Percentiles rank a stretch among this genome's conserved stretches.
Conservation (phyloP, 345 rosid species). For the Lepidium sativum region DNA sequence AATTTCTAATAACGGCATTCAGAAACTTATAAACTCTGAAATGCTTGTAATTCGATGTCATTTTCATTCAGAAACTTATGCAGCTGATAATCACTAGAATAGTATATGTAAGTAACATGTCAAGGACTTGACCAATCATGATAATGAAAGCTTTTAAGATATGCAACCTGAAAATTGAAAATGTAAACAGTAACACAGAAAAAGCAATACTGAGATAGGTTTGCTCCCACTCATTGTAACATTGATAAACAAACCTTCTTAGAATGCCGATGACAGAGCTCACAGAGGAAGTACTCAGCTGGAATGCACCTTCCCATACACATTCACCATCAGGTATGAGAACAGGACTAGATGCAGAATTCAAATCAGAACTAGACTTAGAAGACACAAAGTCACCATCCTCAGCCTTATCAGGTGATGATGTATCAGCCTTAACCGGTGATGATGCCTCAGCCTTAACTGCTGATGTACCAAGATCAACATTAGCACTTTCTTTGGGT, state of each 20-base stretch:
- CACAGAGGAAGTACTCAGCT: conserved; percentile 40
- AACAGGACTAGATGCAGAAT: conserved; percentile 13
- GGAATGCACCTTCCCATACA: conserved; percentile 75
- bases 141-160: background rate
- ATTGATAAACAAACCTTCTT: conserved; percentile 46
- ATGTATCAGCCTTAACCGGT: conserved; percentile 22
- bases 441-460: background rate
- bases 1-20: background rate
- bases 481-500: conserved; percentile 18
- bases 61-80: background rate
- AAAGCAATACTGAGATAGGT: background rate
- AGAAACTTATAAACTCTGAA: background rate
- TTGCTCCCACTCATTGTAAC: background rate
- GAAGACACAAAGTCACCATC: conserved; percentile 8
- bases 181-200: background rate
- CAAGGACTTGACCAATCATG: background rate
- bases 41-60: background rate
- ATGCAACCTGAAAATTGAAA: background rate
- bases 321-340: conserved; percentile 35
- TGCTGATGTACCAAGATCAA: conserved; percentile 16
- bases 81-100: background rate
- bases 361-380: conserved; percentile 8
- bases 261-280: conserved; percentile 47
- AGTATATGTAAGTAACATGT: background rate
- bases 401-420: conserved; percentile 21